Percentiles rank a stretch among this genome's conserved stretches.
phyloP scores from a whole-genome alignment of 192 early-diverging fungal species.

The Obelidium mucronatum region DNA sequence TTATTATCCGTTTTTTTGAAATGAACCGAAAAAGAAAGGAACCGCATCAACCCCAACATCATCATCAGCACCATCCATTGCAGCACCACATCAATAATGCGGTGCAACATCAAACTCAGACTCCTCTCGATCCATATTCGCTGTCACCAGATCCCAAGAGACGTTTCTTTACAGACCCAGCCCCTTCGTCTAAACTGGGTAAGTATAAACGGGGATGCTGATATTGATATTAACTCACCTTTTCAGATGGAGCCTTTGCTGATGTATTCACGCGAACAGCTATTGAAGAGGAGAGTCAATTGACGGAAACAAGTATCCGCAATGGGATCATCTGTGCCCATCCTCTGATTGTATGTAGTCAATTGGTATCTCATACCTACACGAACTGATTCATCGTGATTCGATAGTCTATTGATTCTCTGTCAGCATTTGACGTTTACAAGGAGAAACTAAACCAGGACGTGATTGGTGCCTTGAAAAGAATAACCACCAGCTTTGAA shows the following conservation, averaged over 20 bases:
- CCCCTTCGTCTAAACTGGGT: background rate
- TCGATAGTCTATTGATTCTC: constrained; percentile 10
- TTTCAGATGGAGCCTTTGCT: constrained; percentile 7
- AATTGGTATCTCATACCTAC: too few relatives aligned
- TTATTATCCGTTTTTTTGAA: background rate
- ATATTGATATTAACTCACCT: background rate
- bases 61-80: background rate
- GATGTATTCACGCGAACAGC: constrained; percentile 22
- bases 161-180: background rate
- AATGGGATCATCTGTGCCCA: background rate
- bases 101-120: constrained; percentile 7
- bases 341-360: background rate
- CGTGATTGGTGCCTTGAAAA: constrained; percentile 11
- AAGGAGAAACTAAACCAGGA: constrained; percentile 16
- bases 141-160: constrained; percentile 8
- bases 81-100: too few relatives aligned
- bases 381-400: too few relatives aligned
- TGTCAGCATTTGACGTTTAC: constrained; percentile 27
- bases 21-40: background rate
- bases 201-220: background rate
- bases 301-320: background rate
- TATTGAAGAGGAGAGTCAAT: constrained; percentile 13
- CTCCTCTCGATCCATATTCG: background rate
- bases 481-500: constrained; percentile 11
- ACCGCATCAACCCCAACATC: background rate